Conservation (phyloP, 2,329 filamentous ascomycete species). For the Beauveria brongniartii region DNA sequence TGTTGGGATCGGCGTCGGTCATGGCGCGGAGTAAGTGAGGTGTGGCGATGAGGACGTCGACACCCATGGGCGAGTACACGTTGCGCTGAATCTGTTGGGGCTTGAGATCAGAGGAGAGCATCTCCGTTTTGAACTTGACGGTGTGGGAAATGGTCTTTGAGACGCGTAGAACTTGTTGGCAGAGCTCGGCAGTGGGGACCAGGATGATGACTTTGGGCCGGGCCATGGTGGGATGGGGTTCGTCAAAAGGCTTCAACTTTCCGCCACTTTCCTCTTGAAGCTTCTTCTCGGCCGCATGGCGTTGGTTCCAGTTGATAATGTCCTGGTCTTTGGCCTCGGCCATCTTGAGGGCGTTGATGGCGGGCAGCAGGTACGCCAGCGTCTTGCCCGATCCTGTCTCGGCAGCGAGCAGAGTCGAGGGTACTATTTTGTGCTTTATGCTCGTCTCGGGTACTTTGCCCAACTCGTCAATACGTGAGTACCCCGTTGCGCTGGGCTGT, state of each 20-base stretch:
- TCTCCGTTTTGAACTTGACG: conserved; percentile 77
- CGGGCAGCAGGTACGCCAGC: conserved; percentile 79
- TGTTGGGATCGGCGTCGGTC: conserved; percentile 80
- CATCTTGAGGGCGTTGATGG: conserved; percentile 76
- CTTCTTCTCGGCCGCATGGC: conserved; percentile 46
- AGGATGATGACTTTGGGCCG: conserved; percentile 79
- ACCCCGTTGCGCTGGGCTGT: too few relatives aligned
- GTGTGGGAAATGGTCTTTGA: conserved; percentile 77
- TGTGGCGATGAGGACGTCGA: conserved; percentile 81
- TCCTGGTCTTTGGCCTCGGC: conserved; percentile 56
- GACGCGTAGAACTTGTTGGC: conserved; percentile 74
- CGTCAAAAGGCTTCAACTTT: conserved; percentile 57
- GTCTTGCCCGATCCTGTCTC: conserved; percentile 98
- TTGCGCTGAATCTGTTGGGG: conserved; percentile 75
- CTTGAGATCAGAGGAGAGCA: conserved; percentile 70
- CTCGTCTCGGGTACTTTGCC: conserved; percentile 31
- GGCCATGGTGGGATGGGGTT: conserved; percentile 64
- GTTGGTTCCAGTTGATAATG: conserved; percentile 49
- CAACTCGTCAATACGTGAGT: conserved; percentile 14
- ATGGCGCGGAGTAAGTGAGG: conserved; percentile 86
- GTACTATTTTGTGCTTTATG: not conserved
- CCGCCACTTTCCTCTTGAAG: conserved; percentile 45
- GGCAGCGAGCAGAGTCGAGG: conserved; percentile 73
- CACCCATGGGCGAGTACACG: conserved; percentile 70
- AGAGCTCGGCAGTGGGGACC: conserved; percentile 86